phyloP scores from a whole-genome alignment of 1,139 yeast species.

The Diutina rugosa region DNA sequence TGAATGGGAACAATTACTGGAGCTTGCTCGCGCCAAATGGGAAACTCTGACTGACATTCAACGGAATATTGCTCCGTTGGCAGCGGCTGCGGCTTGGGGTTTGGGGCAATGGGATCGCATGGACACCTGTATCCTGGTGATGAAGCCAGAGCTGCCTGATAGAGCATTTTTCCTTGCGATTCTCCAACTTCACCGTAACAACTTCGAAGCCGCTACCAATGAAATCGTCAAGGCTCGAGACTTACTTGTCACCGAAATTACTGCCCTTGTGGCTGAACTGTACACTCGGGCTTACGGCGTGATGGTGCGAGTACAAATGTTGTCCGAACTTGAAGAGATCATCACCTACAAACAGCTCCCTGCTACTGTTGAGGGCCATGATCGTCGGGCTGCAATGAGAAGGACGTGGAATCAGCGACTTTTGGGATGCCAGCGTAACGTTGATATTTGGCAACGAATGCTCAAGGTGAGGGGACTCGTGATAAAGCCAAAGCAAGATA shows the following conservation, averaged over 20 bases:
- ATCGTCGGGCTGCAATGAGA: constrained; percentile 64
- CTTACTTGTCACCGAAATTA: constrained; percentile 79
- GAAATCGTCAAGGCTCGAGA: constrained; percentile 83
- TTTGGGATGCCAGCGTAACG: constrained; percentile 90
- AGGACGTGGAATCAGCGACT: constrained; percentile 91
- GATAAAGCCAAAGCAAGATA: constrained; percentile 88
- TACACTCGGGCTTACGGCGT: constrained; percentile 96
- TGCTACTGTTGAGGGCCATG: constrained; percentile 43
- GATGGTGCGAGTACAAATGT: constrained; percentile 92
- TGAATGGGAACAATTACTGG: constrained; percentile 91
- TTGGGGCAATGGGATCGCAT: constrained; percentile 93
- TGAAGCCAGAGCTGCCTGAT: constrained; percentile 90
- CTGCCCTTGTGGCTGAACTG: constrained; percentile 91
- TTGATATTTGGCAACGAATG: constrained; percentile 97
- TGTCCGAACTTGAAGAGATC: constrained; percentile 92
- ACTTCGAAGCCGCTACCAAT: constrained; percentile 67
- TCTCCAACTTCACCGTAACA: constrained; percentile 70
- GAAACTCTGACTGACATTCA: constrained; percentile 56
- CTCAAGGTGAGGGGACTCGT: constrained; percentile 87
- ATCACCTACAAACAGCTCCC: constrained; percentile 79
- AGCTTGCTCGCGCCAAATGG: constrained; percentile 84
- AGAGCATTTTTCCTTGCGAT: constrained; percentile 91
- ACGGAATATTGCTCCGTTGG: constrained; percentile 89
- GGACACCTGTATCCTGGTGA: constrained; percentile 80
- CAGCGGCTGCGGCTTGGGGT: constrained; percentile 99